Percentiles rank a stretch among this genome's conserved stretches.
Conservation (phyloP, 225 moss, liverwort and hornwort species). For the Bryoerythrophyllum caledonicum region DNA sequence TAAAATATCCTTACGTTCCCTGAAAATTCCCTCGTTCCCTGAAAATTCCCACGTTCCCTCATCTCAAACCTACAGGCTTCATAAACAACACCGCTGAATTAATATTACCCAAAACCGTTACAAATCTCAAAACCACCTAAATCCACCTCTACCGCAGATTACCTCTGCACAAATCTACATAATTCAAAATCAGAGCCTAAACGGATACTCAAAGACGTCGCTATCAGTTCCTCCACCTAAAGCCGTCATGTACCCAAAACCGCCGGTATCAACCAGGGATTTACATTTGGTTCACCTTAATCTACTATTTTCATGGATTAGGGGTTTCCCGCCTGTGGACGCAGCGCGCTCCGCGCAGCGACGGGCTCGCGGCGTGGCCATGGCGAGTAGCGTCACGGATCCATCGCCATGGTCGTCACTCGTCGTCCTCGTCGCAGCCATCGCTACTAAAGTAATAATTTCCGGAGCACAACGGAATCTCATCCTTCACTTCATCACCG, state of each 20-base stretch:
- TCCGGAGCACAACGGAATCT: not conserved
- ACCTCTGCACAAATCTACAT: fast-evolving
- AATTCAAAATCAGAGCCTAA: not conserved
- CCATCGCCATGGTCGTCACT: slow-evolving; percentile 5
- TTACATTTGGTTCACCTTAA: fast-evolving
- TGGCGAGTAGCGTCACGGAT: slow-evolving; percentile 18
- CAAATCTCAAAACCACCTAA: not conserved
- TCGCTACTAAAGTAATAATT: not conserved
- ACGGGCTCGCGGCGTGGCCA: slow-evolving; percentile 17
- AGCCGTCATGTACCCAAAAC: not conserved
- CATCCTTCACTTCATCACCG: not conserved
- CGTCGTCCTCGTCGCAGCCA: not conserved
- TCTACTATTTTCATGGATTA: not conserved
- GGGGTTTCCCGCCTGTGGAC: slow-evolving; percentile 1
- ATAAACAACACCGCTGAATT: no score
- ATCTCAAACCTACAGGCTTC: no score
- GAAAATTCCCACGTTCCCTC: no score
- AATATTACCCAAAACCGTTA: no score
- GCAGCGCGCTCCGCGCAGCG: not conserved
- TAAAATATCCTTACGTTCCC: no score
- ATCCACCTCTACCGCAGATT: not conserved
- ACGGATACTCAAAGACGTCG: not conserved
- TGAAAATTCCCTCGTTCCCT: no score
- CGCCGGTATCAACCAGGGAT: not conserved
- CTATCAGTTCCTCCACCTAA: not conserved